Conservation (phyloP, 495 filamentous ascomycete genomes). For the Aspergillus panamensis region DNA sequence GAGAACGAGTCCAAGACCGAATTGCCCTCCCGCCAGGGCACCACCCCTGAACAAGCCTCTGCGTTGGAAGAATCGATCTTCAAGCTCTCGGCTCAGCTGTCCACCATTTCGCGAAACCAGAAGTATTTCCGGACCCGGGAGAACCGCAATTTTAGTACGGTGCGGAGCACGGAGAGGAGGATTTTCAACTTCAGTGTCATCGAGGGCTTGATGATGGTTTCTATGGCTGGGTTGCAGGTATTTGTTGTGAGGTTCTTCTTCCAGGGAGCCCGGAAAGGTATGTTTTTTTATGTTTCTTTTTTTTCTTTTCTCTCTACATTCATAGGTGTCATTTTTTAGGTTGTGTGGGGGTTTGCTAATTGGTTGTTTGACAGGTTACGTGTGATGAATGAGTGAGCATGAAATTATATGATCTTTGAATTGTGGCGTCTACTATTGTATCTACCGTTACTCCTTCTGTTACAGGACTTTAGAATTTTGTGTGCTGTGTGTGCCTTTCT, state of each 20-base stretch:
- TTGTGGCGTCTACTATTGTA: constrained; percentile 28
- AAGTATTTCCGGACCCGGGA: constrained; percentile 99
- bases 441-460: constrained; percentile 15
- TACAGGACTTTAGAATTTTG: constrained; percentile 12
- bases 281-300: constrained; percentile 42
- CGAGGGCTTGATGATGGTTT: constrained; percentile 86
- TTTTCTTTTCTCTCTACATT: background rate
- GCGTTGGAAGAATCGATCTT: constrained; percentile 92
- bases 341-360: constrained; percentile 1
- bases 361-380: constrained; percentile 16
- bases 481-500: no score
- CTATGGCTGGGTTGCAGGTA: constrained; percentile 95
- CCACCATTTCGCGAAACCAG: constrained; percentile 95
- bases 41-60: constrained; percentile 84
- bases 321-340: background rate
- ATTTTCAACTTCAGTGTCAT: constrained; percentile 98
- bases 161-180: constrained; percentile 87
- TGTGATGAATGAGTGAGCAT: constrained; percentile 43
- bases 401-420: constrained; percentile 35
- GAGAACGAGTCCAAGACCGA: constrained; percentile 84
- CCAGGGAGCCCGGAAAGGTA: constrained; percentile 79
- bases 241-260: constrained; percentile 99
- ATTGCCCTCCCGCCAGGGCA: constrained; percentile 87
- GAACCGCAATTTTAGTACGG: constrained; percentile 98
- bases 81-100: constrained; percentile 89